Percentiles rank a stretch among this genome's conserved stretches.
These are phyloP conservation scores for Scutellaria minor DNA, from an alignment of 257 asterid species.

Conservation along the genomic window DNA sequence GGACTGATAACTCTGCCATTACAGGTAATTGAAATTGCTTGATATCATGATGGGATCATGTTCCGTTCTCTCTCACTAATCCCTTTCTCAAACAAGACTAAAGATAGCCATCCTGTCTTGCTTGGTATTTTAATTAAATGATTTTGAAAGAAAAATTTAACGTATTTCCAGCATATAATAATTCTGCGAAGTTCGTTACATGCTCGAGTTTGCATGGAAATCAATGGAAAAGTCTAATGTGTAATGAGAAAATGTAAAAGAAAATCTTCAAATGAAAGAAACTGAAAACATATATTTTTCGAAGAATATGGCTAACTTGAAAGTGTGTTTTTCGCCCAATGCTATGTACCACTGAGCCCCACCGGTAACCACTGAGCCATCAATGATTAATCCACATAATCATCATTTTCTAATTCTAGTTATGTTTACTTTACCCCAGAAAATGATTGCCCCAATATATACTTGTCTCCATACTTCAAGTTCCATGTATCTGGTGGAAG, in stretches of 20 bases:
- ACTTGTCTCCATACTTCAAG: conserved; percentile 7
- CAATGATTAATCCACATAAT: neutral
- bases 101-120: conserved; percentile 18
- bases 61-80: neutral
- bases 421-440: neutral
- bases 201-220: neutral
- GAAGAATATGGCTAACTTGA: conserved; percentile 9
- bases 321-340: neutral
- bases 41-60: neutral
- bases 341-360: neutral
- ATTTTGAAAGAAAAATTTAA: neutral
- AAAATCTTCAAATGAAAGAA: neutral
- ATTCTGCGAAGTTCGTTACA: neutral
- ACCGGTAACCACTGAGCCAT: neutral
- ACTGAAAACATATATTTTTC: neutral
- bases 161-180: conserved; percentile 1
- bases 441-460: neutral
- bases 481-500: conserved; percentile 20
- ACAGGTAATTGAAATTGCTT: conserved; percentile 55
- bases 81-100: conserved; percentile 8
- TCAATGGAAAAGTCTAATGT: neutral
- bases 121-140: neutral
- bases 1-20: conserved; percentile 81
- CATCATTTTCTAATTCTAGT: neutral
- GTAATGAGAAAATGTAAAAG: neutral